A percentile compares a stretch with the other conserved stretches of the same genome.
phyloP scores from a whole-genome alignment of 1,284 basidiomycete species.

The Mycena sp. region DNA sequence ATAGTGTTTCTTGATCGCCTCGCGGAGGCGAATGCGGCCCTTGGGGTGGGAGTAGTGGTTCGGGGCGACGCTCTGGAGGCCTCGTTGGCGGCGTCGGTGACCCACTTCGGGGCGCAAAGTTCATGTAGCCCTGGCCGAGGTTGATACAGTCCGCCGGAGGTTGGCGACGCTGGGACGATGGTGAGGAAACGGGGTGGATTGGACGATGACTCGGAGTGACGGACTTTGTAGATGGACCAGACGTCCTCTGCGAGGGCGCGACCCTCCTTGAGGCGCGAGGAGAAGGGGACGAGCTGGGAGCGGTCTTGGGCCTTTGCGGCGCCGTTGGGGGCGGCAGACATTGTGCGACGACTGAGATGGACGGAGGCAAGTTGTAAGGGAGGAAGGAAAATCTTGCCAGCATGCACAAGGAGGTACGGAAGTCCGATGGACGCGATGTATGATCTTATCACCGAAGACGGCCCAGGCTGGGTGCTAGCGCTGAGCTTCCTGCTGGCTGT shows the following conservation, averaged over 20 bases:
- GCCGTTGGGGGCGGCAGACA: conserved; percentile 31
- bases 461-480: no score
- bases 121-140: conserved; percentile 96
- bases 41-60: conserved; percentile 95
- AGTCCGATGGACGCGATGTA: no score
- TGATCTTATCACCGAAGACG: no score
- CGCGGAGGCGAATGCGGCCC: conserved; percentile 85
- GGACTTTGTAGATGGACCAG: conserved; percentile 94
- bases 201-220: conserved; percentile 41
- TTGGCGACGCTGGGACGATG: conserved; percentile 73
- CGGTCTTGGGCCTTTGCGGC: conserved; percentile 45
- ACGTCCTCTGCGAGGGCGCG: conserved; percentile 85
- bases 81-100: conserved; percentile 78
- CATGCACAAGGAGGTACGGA: conserved; percentile 1
- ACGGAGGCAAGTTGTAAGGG: conserved; percentile 12
- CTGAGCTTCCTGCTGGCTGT: no score
- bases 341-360: conserved; percentile 31
- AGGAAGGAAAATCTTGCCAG: background rate
- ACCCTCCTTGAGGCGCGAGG: conserved; percentile 75
- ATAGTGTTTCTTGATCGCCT: conserved; percentile 87
- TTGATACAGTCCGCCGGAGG: conserved; percentile 88
- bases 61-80: conserved; percentile 74
- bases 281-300: conserved; percentile 66
- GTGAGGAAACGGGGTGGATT: no score
- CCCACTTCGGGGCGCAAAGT: conserved; percentile 87